phyloP scores from a whole-genome alignment of 768 basidiomycete genomes.

The Candolleomyces eurysporus region DNA sequence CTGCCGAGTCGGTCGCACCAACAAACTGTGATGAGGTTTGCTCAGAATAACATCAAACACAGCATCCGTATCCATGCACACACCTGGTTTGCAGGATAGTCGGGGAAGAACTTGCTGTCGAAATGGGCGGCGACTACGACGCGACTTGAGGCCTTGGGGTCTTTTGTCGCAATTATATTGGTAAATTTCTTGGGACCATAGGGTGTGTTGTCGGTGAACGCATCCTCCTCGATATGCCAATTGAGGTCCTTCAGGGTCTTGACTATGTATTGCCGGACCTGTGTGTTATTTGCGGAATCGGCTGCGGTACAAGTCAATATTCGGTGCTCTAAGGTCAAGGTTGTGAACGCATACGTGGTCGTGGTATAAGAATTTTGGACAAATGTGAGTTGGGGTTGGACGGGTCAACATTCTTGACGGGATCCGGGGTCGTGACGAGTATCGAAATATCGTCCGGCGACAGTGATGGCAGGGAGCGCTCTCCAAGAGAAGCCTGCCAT shows the following conservation, averaged over 20 bases:
- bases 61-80: conserved; percentile 12
- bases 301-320: conserved; percentile 34
- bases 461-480: conserved; percentile 42
- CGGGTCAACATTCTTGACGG: conserved; percentile 65
- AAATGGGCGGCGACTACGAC: conserved; percentile 91
- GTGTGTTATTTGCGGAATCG: conserved; percentile 73
- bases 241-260: conserved; percentile 65
- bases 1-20: conserved; percentile 96
- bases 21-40: conserved; percentile 64
- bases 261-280: conserved; percentile 82
- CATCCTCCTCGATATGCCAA: conserved; percentile 88
- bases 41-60: too few species aligned
- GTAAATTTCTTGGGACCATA: conserved; percentile 77
- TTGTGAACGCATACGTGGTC: conserved; percentile 54
- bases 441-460: conserved; percentile 48
- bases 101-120: conserved; percentile 86
- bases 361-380: conserved; percentile 82
- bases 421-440: conserved; percentile 58
- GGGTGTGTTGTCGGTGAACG: conserved; percentile 78
- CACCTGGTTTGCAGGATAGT: conserved; percentile 74
- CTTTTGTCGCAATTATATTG: conserved; percentile 94
- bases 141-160: conserved; percentile 77
- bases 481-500: conserved; percentile 36
- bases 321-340: conserved; percentile 5
- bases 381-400: conserved; percentile 68